A percentile compares a stretch with the other conserved stretches of the same genome.
These are phyloP conservation scores for Poteriospumella lacustris DNA, from an alignment of 108 stramenopile genomes.

Conservation along the genomic window DNA sequence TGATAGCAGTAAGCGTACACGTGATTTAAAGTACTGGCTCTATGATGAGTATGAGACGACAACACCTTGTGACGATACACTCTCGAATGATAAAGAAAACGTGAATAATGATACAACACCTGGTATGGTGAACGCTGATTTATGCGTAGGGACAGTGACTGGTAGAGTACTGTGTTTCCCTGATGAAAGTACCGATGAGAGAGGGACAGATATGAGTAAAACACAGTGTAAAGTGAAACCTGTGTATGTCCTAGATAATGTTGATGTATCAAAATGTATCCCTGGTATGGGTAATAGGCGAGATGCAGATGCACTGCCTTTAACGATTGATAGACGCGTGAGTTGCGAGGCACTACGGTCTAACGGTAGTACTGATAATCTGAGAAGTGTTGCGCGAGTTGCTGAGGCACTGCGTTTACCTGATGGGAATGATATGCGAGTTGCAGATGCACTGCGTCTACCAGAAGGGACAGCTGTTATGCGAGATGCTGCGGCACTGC, in stretches of 20 bases:
- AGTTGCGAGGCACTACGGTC: constrained; percentile 6
- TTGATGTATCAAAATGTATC: constrained; percentile 9
- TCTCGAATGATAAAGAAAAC: constrained; percentile 8
- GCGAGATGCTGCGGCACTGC: neutral
- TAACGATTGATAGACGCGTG: constrained; percentile 6
- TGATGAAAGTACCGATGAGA: constrained; percentile 7
- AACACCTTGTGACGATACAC: constrained; percentile 7
- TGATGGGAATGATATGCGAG: constrained; percentile 7
- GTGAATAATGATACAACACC: constrained; percentile 8
- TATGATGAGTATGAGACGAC: constrained; percentile 7
- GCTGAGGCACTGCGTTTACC: neutral
- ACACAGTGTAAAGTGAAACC: constrained; percentile 7
- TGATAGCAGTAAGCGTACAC: too few species aligned
- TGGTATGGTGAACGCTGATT: constrained; percentile 7
- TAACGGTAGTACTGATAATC: constrained; percentile 8
- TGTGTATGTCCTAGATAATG: constrained; percentile 3
- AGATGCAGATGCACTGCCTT: too few species aligned
- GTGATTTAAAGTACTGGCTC: constrained; percentile 7
- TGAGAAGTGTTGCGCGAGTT: neutral
- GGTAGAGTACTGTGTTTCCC: constrained; percentile 6
- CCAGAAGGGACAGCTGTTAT: neutral
- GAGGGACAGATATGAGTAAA: constrained; percentile 7
- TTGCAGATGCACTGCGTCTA: constrained; percentile 1
- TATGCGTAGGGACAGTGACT: constrained; percentile 6
- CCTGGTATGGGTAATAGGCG: too few species aligned